phyloP scores from a whole-genome alignment of 345 rosid species.

The Capsella bursapastoris region DNA sequence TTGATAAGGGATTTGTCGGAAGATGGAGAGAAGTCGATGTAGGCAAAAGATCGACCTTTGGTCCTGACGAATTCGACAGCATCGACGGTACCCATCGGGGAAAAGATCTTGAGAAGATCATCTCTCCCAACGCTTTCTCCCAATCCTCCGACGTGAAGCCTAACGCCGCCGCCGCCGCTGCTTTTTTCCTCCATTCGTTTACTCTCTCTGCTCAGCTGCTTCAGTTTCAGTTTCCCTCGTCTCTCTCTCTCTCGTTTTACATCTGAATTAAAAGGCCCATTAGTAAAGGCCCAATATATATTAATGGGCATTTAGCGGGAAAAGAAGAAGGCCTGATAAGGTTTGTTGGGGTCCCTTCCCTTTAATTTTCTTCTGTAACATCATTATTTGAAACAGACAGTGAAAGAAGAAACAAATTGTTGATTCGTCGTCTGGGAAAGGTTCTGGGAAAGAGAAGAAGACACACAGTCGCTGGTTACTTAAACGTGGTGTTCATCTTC shows the following conservation, averaged over 20 bases:
- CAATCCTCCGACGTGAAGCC: conserved; percentile 80
- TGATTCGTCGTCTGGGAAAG: conserved; percentile 43
- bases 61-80: conserved; percentile 67
- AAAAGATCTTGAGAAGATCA: conserved; percentile 65
- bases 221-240: conserved; percentile 6
- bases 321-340: not conserved
- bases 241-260: not conserved
- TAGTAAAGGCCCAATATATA: conserved; percentile 21
- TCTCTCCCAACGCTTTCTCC: conserved; percentile 70
- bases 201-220: not conserved
- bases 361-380: not conserved
- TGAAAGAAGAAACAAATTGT: conserved; percentile 19
- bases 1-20: conserved; percentile 65
- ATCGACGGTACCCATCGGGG: conserved; percentile 55
- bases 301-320: conserved; percentile 23
- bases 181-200: conserved; percentile 25
- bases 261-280: conserved; percentile 23
- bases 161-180: conserved; percentile 42
- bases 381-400: conserved; percentile 30
- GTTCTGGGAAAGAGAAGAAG: conserved; percentile 13
- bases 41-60: conserved; percentile 95
- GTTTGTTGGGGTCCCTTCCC: not conserved
- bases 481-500: conserved; percentile 33
- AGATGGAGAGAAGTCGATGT: conserved; percentile 69
- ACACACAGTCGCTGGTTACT: conserved; percentile 9